phyloP scores from a whole-genome alignment of 352 stramenopile genomes.

The Phytophthora quininea region DNA sequence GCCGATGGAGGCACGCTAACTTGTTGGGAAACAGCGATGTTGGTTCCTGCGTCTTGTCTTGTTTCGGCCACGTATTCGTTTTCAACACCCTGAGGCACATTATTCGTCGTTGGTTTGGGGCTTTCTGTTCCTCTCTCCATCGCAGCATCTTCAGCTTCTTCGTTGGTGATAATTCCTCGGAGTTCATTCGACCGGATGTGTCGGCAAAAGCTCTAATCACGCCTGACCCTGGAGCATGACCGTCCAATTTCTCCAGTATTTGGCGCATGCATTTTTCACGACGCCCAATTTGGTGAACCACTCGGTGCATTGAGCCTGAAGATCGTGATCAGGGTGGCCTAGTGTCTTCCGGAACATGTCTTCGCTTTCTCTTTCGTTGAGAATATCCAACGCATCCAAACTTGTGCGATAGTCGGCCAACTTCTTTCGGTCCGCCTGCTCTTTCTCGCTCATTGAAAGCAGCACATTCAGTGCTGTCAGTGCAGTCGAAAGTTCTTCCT shows the following conservation, averaged over 20 bases:
- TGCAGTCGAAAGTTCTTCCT: slow-evolving; percentile 80
- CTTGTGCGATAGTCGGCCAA: slow-evolving; percentile 66
- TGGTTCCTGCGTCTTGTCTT: neutral
- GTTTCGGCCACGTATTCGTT: slow-evolving; percentile 6
- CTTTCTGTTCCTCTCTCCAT: neutral
- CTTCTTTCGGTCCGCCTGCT: slow-evolving; percentile 56
- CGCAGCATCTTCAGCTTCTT: neutral
- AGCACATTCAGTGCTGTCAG: slow-evolving; percentile 80
- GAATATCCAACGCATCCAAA: slow-evolving; percentile 69
- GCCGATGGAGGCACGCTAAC: slow-evolving; percentile 7
- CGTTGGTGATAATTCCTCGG: slow-evolving; percentile 28
- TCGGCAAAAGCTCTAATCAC: slow-evolving; percentile 53
- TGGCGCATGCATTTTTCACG: slow-evolving; percentile 69
- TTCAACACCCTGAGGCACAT: neutral
- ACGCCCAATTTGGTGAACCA: slow-evolving; percentile 57
- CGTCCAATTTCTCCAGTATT: slow-evolving; percentile 61
- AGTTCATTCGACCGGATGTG: slow-evolving; percentile 49
- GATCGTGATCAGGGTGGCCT: slow-evolving; percentile 36
- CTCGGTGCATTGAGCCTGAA: slow-evolving; percentile 38
- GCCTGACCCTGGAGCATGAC: slow-evolving; percentile 47
- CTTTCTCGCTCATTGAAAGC: slow-evolving; percentile 72
- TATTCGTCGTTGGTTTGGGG: slow-evolving; percentile 5
- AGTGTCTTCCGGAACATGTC: slow-evolving; percentile 49
- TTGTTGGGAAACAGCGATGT: slow-evolving; percentile 13
- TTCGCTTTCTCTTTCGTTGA: slow-evolving; percentile 68